Evolutionary conservation across 176 grass and related monocot genomes (phyloP).

Genomic region (Lolium rigidum): DNA sequence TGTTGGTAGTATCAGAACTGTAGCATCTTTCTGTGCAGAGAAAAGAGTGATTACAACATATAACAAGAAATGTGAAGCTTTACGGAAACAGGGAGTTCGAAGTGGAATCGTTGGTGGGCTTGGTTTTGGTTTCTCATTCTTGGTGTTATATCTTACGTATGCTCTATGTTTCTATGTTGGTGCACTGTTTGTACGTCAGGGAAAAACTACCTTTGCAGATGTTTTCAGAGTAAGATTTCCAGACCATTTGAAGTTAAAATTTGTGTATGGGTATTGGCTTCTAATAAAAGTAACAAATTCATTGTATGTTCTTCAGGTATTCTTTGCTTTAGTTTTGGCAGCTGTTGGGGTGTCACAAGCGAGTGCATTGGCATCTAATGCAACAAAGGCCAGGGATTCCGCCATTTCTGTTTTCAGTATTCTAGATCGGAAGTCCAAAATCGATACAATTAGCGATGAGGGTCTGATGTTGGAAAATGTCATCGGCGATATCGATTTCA

Average conservation of each 20-base stretch:
- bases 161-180: constrained; percentile 71
- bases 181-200: constrained; percentile 51
- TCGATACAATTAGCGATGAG: constrained; percentile 49
- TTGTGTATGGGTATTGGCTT: not conserved
- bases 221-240: constrained; percentile 56
- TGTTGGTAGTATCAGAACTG: constrained; percentile 66
- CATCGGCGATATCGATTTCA: constrained; percentile 59
- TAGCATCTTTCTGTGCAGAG: constrained; percentile 65
- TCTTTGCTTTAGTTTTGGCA: constrained; percentile 62
- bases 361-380: constrained; percentile 54
- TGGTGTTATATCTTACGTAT: constrained; percentile 47
- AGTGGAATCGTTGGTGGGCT: constrained; percentile 58
- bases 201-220: constrained; percentile 55
- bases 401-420: constrained; percentile 68
- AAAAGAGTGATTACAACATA: constrained; percentile 60
- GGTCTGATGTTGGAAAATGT: constrained; percentile 44
- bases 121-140: constrained; percentile 57
- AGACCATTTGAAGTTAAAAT: not conserved
- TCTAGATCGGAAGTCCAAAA: constrained; percentile 65
- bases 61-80: constrained; percentile 56
- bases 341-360: constrained; percentile 50
- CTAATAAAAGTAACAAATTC: constrained; percentile 6
- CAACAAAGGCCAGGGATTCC: constrained; percentile 62
- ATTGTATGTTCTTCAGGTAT: constrained; percentile 45
- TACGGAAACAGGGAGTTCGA: constrained; percentile 58